Conservation (phyloP, 805 yeast genomes). For the Yarrowia sp. region DNA sequence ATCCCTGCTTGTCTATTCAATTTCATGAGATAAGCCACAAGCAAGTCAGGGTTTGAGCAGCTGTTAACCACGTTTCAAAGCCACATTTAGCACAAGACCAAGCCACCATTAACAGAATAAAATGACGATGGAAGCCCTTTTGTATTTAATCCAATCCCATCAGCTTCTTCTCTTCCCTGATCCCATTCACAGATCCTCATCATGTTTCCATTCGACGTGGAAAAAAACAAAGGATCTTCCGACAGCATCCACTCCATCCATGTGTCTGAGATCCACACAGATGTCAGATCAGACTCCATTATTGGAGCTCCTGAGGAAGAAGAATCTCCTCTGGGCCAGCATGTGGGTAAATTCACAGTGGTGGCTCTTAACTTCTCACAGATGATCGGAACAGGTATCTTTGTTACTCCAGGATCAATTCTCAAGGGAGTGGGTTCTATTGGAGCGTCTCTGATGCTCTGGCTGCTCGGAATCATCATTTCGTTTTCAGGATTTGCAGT, state of each 20-base stretch:
- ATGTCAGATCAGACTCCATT: background rate
- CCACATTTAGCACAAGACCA: background rate
- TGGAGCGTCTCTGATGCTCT: conserved; percentile 52
- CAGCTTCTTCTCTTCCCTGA: background rate
- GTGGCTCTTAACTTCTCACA: conserved; percentile 1
- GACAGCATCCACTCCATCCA: background rate
- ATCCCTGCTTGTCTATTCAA: background rate
- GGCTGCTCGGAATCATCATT: conserved; percentile 50
- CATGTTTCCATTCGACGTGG: conserved; percentile 9
- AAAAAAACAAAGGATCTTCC: background rate
- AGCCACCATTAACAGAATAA: background rate
- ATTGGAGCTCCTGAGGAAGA: conserved; percentile 10
- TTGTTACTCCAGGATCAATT: conserved; percentile 35
- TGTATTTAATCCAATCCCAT: background rate
- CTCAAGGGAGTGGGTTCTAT: conserved; percentile 56
- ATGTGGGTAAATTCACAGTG: background rate
- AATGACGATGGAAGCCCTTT: background rate
- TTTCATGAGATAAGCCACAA: background rate
- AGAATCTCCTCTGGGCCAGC: conserved; percentile 5
- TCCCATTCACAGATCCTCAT: background rate
- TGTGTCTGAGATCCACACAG: background rate
- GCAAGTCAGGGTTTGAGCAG: background rate
- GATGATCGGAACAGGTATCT: background rate
- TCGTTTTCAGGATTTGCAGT: conserved; percentile 52
- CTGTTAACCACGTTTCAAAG: background rate